Percentiles rank a stretch among this genome's conserved stretches.
phyloP scores from a whole-genome alignment of 257 asterid species.

The Petunia axillaris region DNA sequence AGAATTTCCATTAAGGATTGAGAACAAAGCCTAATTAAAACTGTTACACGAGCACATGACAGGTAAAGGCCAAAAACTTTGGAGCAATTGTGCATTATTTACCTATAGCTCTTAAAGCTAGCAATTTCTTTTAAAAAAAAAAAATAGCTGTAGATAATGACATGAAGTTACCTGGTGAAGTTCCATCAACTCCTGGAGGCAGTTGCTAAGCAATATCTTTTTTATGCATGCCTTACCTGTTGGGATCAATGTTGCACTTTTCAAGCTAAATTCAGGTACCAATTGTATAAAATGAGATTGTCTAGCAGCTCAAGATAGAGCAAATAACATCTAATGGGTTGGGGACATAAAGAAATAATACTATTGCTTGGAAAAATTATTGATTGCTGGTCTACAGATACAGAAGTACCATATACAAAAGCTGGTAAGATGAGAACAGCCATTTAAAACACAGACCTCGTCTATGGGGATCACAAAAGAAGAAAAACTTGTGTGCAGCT shows the following conservation, averaged over 20 bases:
- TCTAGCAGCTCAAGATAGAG: not conserved
- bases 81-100: not conserved
- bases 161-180: constrained; percentile 78
- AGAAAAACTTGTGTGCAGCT: constrained; percentile 98
- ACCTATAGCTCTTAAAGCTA: constrained; percentile 12
- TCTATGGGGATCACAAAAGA: constrained; percentile 97
- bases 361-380: not conserved
- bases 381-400: not conserved
- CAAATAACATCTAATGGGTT: not conserved
- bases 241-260: constrained; percentile 29
- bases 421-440: not conserved
- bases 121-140: not conserved
- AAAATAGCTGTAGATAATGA: not conserved
- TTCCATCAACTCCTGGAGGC: constrained; percentile 99
- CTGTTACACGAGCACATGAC: not conserved
- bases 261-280: constrained; percentile 24
- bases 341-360: constrained; percentile 10
- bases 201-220: constrained; percentile 94
- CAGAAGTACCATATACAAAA: constrained; percentile 10
- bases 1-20: constrained; percentile 19
- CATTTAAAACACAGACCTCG: constrained; percentile 62
- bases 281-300: not conserved
- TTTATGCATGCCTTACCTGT: constrained; percentile 99
- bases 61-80: not conserved
- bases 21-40: not conserved